These are phyloP conservation scores for Astrothelium macrocarpum DNA, from an alignment of 495 filamentous ascomycete species.

Conservation along the genomic window DNA sequence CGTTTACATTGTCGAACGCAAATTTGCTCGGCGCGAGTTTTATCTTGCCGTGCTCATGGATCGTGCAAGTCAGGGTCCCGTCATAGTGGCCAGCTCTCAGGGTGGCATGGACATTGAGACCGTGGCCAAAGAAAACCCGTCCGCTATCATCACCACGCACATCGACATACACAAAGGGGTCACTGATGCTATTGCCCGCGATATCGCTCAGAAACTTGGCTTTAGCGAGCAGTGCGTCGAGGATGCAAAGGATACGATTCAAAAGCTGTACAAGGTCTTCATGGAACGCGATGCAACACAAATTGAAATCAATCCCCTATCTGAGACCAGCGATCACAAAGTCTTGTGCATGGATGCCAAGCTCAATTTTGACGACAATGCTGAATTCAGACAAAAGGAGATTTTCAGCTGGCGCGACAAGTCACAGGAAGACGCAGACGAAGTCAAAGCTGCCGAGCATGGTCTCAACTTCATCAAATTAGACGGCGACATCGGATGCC, in stretches of 20 bases:
- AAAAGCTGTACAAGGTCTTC: slow-evolving; percentile 98
- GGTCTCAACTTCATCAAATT: slow-evolving; percentile 99
- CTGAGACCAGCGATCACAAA: slow-evolving; percentile 93
- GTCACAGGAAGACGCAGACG: slow-evolving; percentile 91
- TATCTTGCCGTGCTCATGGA: slow-evolving; percentile 98
- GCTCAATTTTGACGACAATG: slow-evolving; percentile 95
- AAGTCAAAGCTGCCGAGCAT: slow-evolving; percentile 88
- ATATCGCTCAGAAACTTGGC: slow-evolving; percentile 83
- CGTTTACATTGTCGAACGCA: slow-evolving; percentile 98
- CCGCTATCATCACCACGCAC: slow-evolving; percentile 84
- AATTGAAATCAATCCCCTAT: slow-evolving; percentile 98
- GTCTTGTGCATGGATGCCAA: slow-evolving; percentile 99
- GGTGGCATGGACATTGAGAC: slow-evolving; percentile 98
- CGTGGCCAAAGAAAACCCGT: slow-evolving; percentile 93
- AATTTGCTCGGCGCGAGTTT: slow-evolving; percentile 97
- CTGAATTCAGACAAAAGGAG: slow-evolving; percentile 95
- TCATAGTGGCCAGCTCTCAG: slow-evolving; percentile 95
- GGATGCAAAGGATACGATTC: slow-evolving; percentile 87
- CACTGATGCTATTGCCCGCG: slow-evolving; percentile 85
- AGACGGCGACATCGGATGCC: slow-evolving; percentile 96
- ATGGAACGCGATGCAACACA: slow-evolving; percentile 96
- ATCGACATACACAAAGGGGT: slow-evolving; percentile 92
- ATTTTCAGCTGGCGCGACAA: slow-evolving; percentile 88
- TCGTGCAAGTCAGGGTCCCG: slow-evolving; percentile 77
- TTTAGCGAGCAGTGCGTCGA: slow-evolving; percentile 96